Evolutionary conservation across 1,284 basidiomycete species (phyloP).

Genomic region (Naganishia sp.): DNA sequence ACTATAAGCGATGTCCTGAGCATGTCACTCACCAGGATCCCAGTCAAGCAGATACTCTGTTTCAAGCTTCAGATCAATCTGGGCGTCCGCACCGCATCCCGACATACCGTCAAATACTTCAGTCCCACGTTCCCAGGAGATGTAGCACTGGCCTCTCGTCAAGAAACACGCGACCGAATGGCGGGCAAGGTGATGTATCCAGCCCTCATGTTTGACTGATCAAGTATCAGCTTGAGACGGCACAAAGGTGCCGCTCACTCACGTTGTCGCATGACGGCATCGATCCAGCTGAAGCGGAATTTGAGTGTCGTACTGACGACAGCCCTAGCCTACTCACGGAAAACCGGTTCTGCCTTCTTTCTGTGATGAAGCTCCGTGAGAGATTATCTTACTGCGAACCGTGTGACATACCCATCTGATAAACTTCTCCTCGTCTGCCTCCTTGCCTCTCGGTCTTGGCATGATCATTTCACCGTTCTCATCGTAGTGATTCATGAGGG

Average conservation of each 20-base stretch:
- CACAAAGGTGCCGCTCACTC: slow-evolving; percentile 30
- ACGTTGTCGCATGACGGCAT: slow-evolving; percentile 58
- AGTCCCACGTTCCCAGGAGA: slow-evolving; percentile 61
- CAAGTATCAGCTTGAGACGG: background rate
- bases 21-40: slow-evolving; percentile 48
- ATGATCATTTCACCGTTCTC: slow-evolving; percentile 48
- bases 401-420: slow-evolving; percentile 45
- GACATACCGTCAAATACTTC: slow-evolving; percentile 58
- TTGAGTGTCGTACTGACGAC: background rate
- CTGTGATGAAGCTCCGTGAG: slow-evolving; percentile 23
- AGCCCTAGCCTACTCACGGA: slow-evolving; percentile 53
- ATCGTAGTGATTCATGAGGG: slow-evolving; percentile 55
- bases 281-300: slow-evolving; percentile 43
- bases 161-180: slow-evolving; percentile 61
- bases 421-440: slow-evolving; percentile 53
- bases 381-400: background rate
- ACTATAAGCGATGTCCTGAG: background rate
- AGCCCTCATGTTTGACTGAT: slow-evolving; percentile 53
- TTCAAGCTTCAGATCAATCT: background rate
- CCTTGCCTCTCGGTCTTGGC: slow-evolving; percentile 52
- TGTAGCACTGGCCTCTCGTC: slow-evolving; percentile 60
- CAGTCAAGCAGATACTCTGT: slow-evolving; percentile 54
- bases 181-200: slow-evolving; percentile 59
- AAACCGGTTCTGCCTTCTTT: slow-evolving; percentile 57
- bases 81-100: background rate